Percentiles rank a stretch among this genome's conserved stretches.
phyloP scores from a whole-genome alignment of 352 stramenopile genomes.

The Thraustochytrium striatum region DNA sequence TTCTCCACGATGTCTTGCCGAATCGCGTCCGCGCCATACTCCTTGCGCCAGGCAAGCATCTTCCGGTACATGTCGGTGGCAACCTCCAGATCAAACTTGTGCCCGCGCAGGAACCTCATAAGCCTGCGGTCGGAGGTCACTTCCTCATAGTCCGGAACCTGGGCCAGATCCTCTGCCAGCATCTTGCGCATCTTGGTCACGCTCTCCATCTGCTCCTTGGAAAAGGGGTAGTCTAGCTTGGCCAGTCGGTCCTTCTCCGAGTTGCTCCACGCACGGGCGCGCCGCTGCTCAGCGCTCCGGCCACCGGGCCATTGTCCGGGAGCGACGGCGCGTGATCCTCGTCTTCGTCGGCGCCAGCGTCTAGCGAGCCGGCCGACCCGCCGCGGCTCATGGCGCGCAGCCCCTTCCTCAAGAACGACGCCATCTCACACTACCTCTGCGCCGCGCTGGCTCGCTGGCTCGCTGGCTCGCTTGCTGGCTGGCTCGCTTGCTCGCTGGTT shows the following conservation, averaged over 20 bases:
- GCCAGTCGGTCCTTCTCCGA: neutral
- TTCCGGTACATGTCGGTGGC: constrained; percentile 22
- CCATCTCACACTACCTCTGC: no score
- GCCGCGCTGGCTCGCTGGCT: no score
- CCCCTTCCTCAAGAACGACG: no score
- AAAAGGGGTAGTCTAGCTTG: neutral
- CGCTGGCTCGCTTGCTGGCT: no score
- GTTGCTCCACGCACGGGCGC: no score
- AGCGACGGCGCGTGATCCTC: no score
- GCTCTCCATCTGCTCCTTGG: neutral
- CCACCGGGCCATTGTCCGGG: no score
- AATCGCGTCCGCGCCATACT: constrained; percentile 13
- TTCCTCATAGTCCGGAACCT: neutral
- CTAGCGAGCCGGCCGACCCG: no score
- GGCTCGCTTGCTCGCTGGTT: no score
- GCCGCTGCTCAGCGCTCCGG: no score
- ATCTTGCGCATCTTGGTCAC: neutral
- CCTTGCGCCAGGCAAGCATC: constrained; percentile 30
- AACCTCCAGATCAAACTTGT: constrained; percentile 42
- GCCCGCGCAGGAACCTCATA: constrained; percentile 26
- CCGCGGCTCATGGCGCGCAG: no score
- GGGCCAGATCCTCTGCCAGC: neutral
- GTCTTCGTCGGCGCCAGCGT: no score
- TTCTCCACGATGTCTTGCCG: constrained; percentile 24
- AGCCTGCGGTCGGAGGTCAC: neutral